Base-by-base conservation (phyloP, 148 eudicot species). In the Chenopodium formosanum region DNA sequence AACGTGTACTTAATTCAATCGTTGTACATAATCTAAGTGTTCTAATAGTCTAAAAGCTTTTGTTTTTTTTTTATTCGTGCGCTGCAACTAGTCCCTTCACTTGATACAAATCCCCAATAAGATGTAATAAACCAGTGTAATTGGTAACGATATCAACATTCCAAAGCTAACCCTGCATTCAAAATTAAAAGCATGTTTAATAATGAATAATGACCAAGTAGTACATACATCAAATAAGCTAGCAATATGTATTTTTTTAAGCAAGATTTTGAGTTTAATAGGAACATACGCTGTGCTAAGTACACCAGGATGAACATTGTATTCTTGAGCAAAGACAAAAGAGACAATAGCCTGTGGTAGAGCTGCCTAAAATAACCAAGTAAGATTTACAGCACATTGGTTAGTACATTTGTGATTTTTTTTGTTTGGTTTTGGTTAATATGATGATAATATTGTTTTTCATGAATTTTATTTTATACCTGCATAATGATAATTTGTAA, bases 401-500 rank as follows among this genome's bases (percentile, higher is more conserved):
- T 31, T 31, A 31, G 32, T 31, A 31, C 32, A 31, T 31, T 31
- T 34, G 40, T 34, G 5, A 34, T 50, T 2, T 50, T 50, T 0
- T 50, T 13, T 9, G 0, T 50, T 1, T 9, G 1, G 10, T 10
- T 10, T 5, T 50, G 8, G 56, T 13, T 50, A 52, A 13, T 52
- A 52, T 12, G 44, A 52, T 52, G 58, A 52, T 16, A 52, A 14
- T 52, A 52, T 52, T 2, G 17, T 52, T 52, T 52, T 10, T 52
- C 4, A 34, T 34, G 4, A 52, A 4, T 52, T 52, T 52, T 52
- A 52, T 52, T 52, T 52, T 8, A 52, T 70, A 90, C 97, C 92
- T 93, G 97, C 22, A 93, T 92, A 67, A 93, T 92, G 27, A 90
- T 92, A 65, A 93, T 83, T 74, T 82, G 95, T 77, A 91, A 82